phyloP scores from a whole-genome alignment of 257 asterid genomes.

The Penstemon davidsonii region DNA sequence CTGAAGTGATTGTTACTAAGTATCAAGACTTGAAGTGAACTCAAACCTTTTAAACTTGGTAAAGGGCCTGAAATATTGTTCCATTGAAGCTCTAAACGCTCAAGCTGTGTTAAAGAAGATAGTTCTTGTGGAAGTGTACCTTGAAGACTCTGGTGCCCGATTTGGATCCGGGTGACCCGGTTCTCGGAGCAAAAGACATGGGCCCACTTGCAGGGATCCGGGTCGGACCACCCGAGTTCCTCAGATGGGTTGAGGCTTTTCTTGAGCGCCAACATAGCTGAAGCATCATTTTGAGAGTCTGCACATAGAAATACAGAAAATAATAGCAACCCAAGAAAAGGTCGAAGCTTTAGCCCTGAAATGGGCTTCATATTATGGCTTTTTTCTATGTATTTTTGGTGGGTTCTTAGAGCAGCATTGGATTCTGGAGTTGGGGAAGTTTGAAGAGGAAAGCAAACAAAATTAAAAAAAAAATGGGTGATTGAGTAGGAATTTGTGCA shows the following conservation, averaged over 20 bases:
- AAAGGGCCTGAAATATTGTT: constrained; percentile 85
- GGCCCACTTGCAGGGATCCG: constrained; percentile 84
- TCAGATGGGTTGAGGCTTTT: constrained; percentile 58
- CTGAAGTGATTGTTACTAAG: constrained; percentile 69
- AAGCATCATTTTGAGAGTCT: constrained; percentile 52
- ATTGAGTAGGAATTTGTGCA: constrained; percentile 21
- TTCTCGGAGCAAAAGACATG: constrained; percentile 58
- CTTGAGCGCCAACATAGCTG: constrained; percentile 72
- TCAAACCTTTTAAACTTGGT: constrained; percentile 65
- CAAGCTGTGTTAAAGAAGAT: constrained; percentile 56
- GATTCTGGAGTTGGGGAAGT: constrained; percentile 22
- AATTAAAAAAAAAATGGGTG: neutral
- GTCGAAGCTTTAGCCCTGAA: constrained; percentile 42
- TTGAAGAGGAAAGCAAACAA: constrained; percentile 2
- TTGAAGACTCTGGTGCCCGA: constrained; percentile 60
- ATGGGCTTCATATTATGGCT: constrained; percentile 39
- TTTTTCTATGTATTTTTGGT: neutral
- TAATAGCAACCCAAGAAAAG: constrained; percentile 45
- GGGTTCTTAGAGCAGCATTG: constrained; percentile 25
- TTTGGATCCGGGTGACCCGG: constrained; percentile 83
- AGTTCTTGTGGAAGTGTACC: constrained; percentile 78
- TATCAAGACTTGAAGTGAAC: constrained; percentile 59
- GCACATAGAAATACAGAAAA: constrained; percentile 35
- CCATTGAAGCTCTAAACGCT: constrained; percentile 79
- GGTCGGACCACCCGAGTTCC: constrained; percentile 65